A percentile compares a stretch with the other conserved stretches of the same genome.
phyloP scores from a whole-genome alignment of 179 eudicot species.

The Monotropa hypopitys region DNA sequence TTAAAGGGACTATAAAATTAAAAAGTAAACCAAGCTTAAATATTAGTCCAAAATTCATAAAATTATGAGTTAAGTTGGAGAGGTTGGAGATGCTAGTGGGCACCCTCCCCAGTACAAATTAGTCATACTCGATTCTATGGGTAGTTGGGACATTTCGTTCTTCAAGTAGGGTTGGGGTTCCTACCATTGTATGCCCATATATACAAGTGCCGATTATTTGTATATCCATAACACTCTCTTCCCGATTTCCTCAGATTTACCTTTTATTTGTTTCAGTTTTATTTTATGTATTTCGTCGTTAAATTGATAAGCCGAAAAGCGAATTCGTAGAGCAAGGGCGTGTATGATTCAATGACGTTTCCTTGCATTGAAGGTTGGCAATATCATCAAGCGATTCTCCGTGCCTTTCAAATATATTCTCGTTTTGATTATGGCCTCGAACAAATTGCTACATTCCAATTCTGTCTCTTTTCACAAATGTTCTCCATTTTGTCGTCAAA shows the following conservation, averaged over 20 bases:
- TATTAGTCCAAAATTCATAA: too few relatives aligned
- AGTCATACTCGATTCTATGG: background rate
- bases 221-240: background rate
- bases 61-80: too few relatives aligned
- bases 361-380: slow-evolving; percentile 21
- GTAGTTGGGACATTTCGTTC: background rate
- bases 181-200: background rate
- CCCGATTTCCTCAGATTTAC: background rate
- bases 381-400: slow-evolving; percentile 13
- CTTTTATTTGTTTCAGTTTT: background rate
- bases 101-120: too few relatives aligned
- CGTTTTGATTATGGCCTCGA: slow-evolving; percentile 16
- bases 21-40: too few relatives aligned
- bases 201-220: background rate
- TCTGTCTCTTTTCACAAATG: background rate
- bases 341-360: background rate
- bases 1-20: too few relatives aligned
- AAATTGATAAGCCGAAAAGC: background rate
- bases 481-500: too few relatives aligned
- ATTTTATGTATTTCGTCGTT: background rate
- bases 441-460: slow-evolving; percentile 13
- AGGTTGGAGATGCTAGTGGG: too few relatives aligned
- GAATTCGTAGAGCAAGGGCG: slow-evolving; percentile 18
- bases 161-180: background rate
- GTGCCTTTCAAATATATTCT: slow-evolving; percentile 12